Percentiles rank a stretch among this genome's conserved stretches.
These are phyloP conservation scores for Termitomyces sp. DNA, from an alignment of 768 basidiomycete species.

Conservation along the genomic window DNA sequence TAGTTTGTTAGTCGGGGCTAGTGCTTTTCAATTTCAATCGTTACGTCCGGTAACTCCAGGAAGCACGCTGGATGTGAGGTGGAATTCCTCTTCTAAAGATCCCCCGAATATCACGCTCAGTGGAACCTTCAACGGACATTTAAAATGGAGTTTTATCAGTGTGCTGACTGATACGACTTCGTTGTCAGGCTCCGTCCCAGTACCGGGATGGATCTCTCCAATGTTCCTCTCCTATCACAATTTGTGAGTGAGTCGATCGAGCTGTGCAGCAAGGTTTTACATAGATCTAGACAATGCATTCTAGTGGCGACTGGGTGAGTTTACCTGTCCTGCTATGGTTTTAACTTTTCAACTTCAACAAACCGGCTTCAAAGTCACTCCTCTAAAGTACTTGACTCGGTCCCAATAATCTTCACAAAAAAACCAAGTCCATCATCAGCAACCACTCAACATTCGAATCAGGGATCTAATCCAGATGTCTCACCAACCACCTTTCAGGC, in stretches of 20 bases:
- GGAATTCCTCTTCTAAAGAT: not conserved
- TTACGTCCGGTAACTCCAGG: not conserved
- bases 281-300: not conserved
- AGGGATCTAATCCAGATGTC: too few relatives aligned
- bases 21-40: not conserved
- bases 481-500: too few relatives aligned
- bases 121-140: fast-evolving
- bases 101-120: not conserved
- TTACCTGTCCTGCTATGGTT: too few relatives aligned
- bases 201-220: too few relatives aligned
- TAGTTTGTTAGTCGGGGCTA: not conserved
- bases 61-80: not conserved
- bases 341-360: too few relatives aligned
- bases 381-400: not conserved
- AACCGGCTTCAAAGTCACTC: not conserved
- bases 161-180: not conserved
- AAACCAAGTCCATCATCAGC: not conserved
- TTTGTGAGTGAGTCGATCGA: not conserved
- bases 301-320: not conserved
- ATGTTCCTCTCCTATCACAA: too few relatives aligned
- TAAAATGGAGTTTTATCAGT: too few relatives aligned
- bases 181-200: not conserved
- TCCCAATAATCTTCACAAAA: not conserved
- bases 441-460: not conserved
- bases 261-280: not conserved